Conservation (phyloP, 495 filamentous ascomycete genomes). For the Aspergillus haitiensis region DNA sequence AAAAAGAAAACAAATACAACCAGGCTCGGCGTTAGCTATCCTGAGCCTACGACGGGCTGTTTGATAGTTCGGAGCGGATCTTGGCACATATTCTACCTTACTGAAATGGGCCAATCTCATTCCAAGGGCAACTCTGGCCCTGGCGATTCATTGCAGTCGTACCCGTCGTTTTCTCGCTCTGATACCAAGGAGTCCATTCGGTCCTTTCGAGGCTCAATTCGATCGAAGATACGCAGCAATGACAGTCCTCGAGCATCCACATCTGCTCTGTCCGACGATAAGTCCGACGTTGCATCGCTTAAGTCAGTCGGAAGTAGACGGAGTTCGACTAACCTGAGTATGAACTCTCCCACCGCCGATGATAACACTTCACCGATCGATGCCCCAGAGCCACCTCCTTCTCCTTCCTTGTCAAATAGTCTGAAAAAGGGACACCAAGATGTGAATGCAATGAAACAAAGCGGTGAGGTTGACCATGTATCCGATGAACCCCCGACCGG, state of each 20-base stretch:
- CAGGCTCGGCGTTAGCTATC: constrained; percentile 29
- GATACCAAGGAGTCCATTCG: constrained; percentile 94
- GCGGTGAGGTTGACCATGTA: constrained; percentile 90
- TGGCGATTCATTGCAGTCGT: constrained; percentile 66
- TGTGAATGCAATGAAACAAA: constrained; percentile 76
- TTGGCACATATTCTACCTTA: constrained; percentile 42
- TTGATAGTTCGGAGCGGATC: constrained; percentile 30
- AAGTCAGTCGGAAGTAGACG: constrained; percentile 62
- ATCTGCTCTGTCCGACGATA: constrained; percentile 66
- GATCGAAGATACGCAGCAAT: constrained; percentile 71
- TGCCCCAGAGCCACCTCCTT: constrained; percentile 77
- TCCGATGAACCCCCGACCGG: constrained; percentile 86
- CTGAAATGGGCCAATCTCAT: constrained; percentile 84
- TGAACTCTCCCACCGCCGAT: constrained; percentile 40
- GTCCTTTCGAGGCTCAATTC: constrained; percentile 72
- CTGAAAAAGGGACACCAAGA: constrained; percentile 75
- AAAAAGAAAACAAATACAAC: constrained; percentile 25
- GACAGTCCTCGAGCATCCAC: constrained; percentile 77
- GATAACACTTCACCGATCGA: constrained; percentile 42
- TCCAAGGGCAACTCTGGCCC: constrained; percentile 70
- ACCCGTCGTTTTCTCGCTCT: constrained; percentile 88
- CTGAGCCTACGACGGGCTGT: constrained; percentile 31
- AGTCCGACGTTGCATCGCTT: constrained; percentile 72
- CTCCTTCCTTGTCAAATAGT: constrained; percentile 78
- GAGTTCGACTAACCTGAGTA: constrained; percentile 41